A percentile compares a stretch with the other conserved stretches of the same genome.
These are phyloP conservation scores for Alternaria panax DNA, from an alignment of 2,329 filamentous ascomycete species.

Conservation along the genomic window DNA sequence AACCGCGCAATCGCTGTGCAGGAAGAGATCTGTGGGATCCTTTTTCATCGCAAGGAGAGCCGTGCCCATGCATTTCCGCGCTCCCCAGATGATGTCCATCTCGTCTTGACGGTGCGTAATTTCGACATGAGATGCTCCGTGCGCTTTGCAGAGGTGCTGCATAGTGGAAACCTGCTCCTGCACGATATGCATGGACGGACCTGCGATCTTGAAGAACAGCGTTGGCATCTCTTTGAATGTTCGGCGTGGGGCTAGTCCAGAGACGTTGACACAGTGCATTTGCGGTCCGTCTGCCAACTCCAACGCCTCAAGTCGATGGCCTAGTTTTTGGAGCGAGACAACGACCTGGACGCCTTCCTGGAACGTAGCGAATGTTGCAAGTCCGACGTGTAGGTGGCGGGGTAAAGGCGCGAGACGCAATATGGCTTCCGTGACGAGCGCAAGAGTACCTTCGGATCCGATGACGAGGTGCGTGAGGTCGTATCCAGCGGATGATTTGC, in stretches of 20 bases:
- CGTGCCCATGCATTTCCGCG: conserved; percentile 75
- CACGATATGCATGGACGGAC: conserved; percentile 66
- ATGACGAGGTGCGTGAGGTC: conserved; percentile 88
- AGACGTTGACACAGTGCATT: conserved; percentile 74
- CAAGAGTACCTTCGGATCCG: conserved; percentile 89
- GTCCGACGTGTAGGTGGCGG: conserved; percentile 77
- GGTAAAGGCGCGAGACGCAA: conserved; percentile 83
- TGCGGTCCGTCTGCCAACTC: conserved; percentile 89
- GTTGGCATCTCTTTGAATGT: conserved; percentile 71
- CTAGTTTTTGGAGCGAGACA: conserved; percentile 75
- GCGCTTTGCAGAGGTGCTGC: conserved; percentile 61
- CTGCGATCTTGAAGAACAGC: conserved; percentile 77
- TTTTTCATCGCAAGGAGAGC: conserved; percentile 71
- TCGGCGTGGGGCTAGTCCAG: conserved; percentile 61
- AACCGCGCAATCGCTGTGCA: conserved; percentile 81
- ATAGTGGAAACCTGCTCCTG: conserved; percentile 77
- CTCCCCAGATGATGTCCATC: conserved; percentile 73
- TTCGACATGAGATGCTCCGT: conserved; percentile 69
- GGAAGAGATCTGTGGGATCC: conserved; percentile 65
- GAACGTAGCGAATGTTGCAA: conserved; percentile 68
- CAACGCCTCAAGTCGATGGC: conserved; percentile 84
- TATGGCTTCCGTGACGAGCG: conserved; percentile 87
- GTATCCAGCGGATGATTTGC: conserved; percentile 90
- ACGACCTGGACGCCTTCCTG: conserved; percentile 79
- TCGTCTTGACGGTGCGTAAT: conserved; percentile 68